These are phyloP conservation scores for Fistulifera pelliculosa DNA, from an alignment of 108 stramenopile genomes.

Conservation along the genomic window DNA sequence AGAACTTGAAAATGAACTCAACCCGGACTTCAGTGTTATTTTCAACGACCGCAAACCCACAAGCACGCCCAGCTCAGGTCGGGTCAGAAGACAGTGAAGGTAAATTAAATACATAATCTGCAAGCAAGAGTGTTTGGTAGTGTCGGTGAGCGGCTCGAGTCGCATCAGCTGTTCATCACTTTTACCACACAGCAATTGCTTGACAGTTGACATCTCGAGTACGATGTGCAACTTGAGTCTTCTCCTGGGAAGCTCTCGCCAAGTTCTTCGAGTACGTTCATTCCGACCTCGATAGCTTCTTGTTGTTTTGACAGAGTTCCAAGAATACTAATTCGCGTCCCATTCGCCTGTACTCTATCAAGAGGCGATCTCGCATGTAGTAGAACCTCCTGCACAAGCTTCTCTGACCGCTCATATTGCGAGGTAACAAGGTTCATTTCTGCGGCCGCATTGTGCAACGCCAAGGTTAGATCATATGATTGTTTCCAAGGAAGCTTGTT, in stretches of 20 bases:
- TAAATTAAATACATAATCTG: neutral
- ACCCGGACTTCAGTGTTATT: slow-evolving; percentile 26
- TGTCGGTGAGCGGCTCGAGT: slow-evolving; percentile 18
- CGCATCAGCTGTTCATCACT: slow-evolving; percentile 18
- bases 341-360: slow-evolving; percentile 33
- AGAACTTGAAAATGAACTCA: slow-evolving; percentile 21
- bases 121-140: neutral
- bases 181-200: slow-evolving; percentile 15
- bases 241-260: slow-evolving; percentile 20
- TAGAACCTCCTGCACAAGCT: slow-evolving; percentile 18
- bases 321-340: slow-evolving; percentile 24
- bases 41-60: slow-evolving; percentile 28
- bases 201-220: slow-evolving; percentile 10
- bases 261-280: slow-evolving; percentile 18
- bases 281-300: slow-evolving; percentile 24
- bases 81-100: neutral
- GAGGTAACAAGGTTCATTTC: slow-evolving; percentile 27
- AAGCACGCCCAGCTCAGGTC: slow-evolving; percentile 18
- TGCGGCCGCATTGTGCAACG: slow-evolving; percentile 38
- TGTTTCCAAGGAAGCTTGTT: slow-evolving; percentile 25
- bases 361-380: slow-evolving; percentile 15
- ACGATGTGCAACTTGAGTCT: neutral
- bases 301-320: slow-evolving; percentile 12
- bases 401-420: slow-evolving; percentile 22
- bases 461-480: slow-evolving; percentile 47